phyloP scores from a whole-genome alignment of 108 stramenopile genomes.

The Stephanodiscus triporus region DNA sequence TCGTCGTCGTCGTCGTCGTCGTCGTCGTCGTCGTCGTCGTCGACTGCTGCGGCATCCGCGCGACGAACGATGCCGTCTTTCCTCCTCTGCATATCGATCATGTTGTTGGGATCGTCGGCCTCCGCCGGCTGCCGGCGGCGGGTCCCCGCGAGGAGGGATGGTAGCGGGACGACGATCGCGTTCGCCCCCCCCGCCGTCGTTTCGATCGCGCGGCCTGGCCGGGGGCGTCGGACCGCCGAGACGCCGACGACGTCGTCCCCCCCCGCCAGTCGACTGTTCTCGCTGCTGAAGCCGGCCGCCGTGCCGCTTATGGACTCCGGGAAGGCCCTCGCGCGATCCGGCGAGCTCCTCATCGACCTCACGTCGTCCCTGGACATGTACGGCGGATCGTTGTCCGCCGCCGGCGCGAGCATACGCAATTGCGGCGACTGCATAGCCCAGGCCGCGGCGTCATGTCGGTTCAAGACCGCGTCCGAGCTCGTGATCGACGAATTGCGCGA shows the following conservation, averaged over 20 bases:
- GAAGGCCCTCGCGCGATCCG: conserved; percentile 77
- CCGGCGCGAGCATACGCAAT: conserved; percentile 74
- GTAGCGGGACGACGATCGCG: no score
- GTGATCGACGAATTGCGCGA: conserved; percentile 85
- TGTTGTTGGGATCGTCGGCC: no score
- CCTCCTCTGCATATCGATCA: no score
- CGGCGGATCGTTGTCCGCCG: conserved; percentile 74
- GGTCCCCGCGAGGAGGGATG: no score
- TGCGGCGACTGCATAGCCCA: conserved; percentile 80
- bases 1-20: background rate
- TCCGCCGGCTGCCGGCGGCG: no score
- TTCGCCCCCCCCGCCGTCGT: no score
- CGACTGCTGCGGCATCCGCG: background rate
- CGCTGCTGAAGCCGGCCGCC: conserved; percentile 1
- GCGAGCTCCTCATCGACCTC: conserved; percentile 75
- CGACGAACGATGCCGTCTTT: no score
- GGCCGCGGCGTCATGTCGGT: conserved; percentile 77
- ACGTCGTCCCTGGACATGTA: conserved; percentile 62
- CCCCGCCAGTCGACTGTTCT: background rate
- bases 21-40: background rate
- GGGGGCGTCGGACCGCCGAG: no score
- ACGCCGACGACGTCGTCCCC: background rate
- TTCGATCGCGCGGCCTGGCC: no score
- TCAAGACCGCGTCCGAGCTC: conserved; percentile 77
- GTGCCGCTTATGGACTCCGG: conserved; percentile 16